Conservation (phyloP, 2,329 filamentous ascomycete species). For the Teratosphaeria pseudoeucalypti region DNA sequence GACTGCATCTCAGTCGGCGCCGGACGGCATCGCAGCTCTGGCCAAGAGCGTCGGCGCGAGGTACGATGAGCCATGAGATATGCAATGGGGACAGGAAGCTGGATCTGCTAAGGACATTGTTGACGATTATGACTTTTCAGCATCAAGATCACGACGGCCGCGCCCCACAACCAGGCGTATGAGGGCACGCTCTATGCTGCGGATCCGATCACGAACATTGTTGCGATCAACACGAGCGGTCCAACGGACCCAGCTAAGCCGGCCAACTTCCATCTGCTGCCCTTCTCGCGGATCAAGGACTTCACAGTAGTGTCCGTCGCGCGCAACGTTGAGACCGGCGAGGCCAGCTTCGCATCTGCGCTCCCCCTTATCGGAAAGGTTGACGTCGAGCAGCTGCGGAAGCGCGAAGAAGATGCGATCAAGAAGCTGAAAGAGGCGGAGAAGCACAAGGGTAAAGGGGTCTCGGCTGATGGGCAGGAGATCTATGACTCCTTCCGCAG, state of each 20-base stretch:
- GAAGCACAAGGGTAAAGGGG: constrained; percentile 49
- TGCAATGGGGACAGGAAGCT: neutral
- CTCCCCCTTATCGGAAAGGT: constrained; percentile 40
- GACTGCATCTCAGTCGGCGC: constrained; percentile 30
- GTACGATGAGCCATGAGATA: constrained; percentile 31
- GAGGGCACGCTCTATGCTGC: constrained; percentile 55
- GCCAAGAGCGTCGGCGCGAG: constrained; percentile 52
- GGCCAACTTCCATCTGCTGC: constrained; percentile 51
- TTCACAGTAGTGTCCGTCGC: constrained; percentile 44
- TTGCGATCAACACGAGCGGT: constrained; percentile 48
- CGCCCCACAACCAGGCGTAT: constrained; percentile 40
- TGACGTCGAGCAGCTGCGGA: constrained; percentile 44
- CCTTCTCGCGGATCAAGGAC: constrained; percentile 47
- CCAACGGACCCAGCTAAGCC: constrained; percentile 32
- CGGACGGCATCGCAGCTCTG: constrained; percentile 40
- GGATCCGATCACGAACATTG: constrained; percentile 49
- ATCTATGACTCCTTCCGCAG: constrained; percentile 52
- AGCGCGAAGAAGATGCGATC: constrained; percentile 47
- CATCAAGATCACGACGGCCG: constrained; percentile 47
- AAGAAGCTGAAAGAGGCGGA: constrained; percentile 48
- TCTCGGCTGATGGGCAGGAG: constrained; percentile 51
- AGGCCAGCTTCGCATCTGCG: constrained; percentile 35
- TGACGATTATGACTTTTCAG: constrained; percentile 26
- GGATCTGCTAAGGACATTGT: neutral
- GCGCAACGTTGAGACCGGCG: constrained; percentile 24